Conservation (phyloP, 2,329 filamentous ascomycete species). For the Neonectria neomacrospora region DNA sequence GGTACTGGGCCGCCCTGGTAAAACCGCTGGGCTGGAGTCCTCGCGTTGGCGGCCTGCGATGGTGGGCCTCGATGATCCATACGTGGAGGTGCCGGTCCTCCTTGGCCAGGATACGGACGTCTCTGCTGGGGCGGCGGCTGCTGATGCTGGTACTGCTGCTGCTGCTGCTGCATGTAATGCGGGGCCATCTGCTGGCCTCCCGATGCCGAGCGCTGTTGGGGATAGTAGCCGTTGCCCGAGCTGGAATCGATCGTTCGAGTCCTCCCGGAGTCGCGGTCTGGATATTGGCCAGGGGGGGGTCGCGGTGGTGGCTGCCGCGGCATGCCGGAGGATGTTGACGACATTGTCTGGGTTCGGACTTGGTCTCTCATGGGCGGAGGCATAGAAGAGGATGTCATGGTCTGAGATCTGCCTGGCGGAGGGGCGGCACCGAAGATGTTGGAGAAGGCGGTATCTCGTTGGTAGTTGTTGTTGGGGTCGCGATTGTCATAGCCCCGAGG, state of each 20-base stretch:
- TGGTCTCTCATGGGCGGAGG: conserved; percentile 63
- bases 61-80: conserved; percentile 69
- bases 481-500: conserved; percentile 58
- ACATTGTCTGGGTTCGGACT: conserved; percentile 85
- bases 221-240: conserved; percentile 64
- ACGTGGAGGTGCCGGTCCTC: conserved; percentile 67
- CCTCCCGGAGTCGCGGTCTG: conserved; percentile 47
- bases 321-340: conserved; percentile 64
- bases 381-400: conserved; percentile 84
- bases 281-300: conserved; percentile 54
- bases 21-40: conserved; percentile 65
- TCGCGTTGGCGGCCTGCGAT: conserved; percentile 52
- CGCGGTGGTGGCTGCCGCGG: conserved; percentile 73
- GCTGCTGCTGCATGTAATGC: conserved; percentile 61
- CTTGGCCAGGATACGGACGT: conserved; percentile 58
- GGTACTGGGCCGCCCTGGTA: conserved; percentile 67
- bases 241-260: conserved; percentile 51
- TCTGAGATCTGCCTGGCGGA: conserved; percentile 90
- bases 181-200: conserved; percentile 58
- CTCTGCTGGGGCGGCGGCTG: conserved; percentile 48
- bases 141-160: conserved; percentile 57
- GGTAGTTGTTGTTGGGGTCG: conserved; percentile 64
- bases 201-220: conserved; percentile 63
- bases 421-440: conserved; percentile 94
- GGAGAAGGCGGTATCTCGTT: conserved; percentile 94